Evolutionary conservation across 495 filamentous ascomycete genomes (phyloP), one percentile per base, ranked within the genome.

Genomic region (Daldinia bambusicola): DNA sequence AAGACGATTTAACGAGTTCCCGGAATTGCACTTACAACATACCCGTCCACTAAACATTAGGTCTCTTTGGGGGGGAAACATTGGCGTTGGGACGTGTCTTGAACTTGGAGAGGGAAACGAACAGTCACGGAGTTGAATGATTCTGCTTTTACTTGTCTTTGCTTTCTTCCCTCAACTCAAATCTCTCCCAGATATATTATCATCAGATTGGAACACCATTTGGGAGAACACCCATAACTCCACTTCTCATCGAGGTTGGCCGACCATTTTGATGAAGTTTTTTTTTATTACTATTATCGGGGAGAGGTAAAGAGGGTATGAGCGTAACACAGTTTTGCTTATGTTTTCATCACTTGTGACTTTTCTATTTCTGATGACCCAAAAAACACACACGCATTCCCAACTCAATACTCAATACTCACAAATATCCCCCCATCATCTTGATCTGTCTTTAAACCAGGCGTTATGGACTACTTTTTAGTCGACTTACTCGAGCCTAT

Each of bases 241-340:
- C 82, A 79, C 80, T 83, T 83, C 81, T 83, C 72, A 70, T 67
- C 74, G 79, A 83, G 81, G 79, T 83, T 84, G 81, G 81, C 78
- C 78, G 77, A 81, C 78, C 79, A 77, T 78, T 80, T 81, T 74
- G 75, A 78, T 77, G 73, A 75, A 56, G 16, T 72, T 61, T 61
- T 74, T 74, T 74, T 70, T 50, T 72, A n/a, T n/a, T 26, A 26
- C 3, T 70, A 66, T 77, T 63, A 69, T 36, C 37, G 16, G 22
- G 78, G 74, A 76, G 78, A 75, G 68, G 74, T 67, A 79, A 48
- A 78, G 74, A 26, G 74, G 72, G 60, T 75, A 73, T 65, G 72
- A 75, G 76, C 70, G 75, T 74, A 75, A 75, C 74, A 77, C 60
- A 75, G 76, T 66, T 66, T 69, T 79, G 72, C 62, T 75, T 41